Base-by-base conservation (phyloP, 2,329 filamentous ascomycete species). In the Corinectria fuckeliana region DNA sequence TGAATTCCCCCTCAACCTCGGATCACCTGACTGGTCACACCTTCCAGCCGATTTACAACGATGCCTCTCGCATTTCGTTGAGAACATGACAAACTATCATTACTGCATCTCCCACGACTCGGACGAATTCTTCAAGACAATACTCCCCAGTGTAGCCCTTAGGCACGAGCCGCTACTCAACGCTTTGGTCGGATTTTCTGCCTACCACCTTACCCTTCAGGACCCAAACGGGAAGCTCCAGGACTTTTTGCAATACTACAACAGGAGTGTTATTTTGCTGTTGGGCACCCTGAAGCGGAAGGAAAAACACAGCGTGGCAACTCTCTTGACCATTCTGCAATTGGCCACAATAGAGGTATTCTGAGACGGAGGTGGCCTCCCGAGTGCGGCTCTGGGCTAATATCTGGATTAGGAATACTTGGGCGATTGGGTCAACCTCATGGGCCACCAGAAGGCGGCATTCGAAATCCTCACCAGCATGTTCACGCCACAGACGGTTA, bases 401-500 rank as follows among this genome's bases (percentile, higher is more conserved):
- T 23, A 26, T 57, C 18, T 41, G 26, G 25, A 9, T 51, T 69
- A 97, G 92, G 95, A 98, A 77, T 96, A 93, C 69, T 83, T 98
- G 44, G 95, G 95, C 11, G 95, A 99, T 73, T 98, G 93, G 93
- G 87, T 96, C 52, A 97, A 96, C 69, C 81, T 98, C 14, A 89
- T 95, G 76, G 91, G 93, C 20, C 95, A 98, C 73, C 93, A 97
- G 74, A 92, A 90, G 72, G 95, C 94, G 10, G 95, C 95, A 0
- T 87, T 91, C 71, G 87, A 92, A 63, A 89, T 98, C 68, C 79
- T 98, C 44, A 90, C 84, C 1, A 86, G 89, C 41, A 78, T 97
- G 0, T 93, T 92, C 72, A 92, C 88, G 0, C 91, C 92, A 0
- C 81, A 93, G 62, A 90, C 87, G 0, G 87, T 91, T 41, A 87